Evolutionary conservation across 2,329 filamentous ascomycete species (phyloP), one percentile per base, ranked within the genome.

Genomic region (Teratosphaeria nubilosa): DNA sequence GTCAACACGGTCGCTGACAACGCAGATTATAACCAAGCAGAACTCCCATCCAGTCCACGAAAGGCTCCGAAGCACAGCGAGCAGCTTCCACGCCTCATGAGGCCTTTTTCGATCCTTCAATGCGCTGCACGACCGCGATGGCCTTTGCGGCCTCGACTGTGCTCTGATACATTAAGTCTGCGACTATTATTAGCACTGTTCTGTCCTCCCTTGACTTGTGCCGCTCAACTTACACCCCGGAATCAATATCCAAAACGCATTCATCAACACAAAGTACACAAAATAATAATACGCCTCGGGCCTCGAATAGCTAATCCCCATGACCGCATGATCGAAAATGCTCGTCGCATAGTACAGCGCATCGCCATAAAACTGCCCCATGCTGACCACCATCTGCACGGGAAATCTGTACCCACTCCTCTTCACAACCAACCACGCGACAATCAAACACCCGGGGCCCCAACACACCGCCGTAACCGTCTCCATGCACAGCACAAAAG

Each of bases 401-500:
- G 83, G 77, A 69, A 84, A 79, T 60, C 83, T 80, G 59, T 84
- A 73, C 14, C 82, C 78, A 66, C 82, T 78, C 57, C 80, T 75
- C 22, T 70, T 73, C 56, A 79, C 75, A 66, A 84, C 82, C 64
- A 82, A 66, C 57, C 75, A 78, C 30, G 81, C 83, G 41, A 82
- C 78, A 58, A 79, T 57, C 66, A 84, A 80, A 61, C 81, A 85
- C 7, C 84, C 73, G 2, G 84, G 83, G 4, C 84, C 84, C 84
- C 83, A 86, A 65, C 77, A 74, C 75, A 91, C 87, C 50, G 85
- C 85, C 1, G 91, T 95, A 62, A 95, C 83, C 20, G 81, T 84
- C 78, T 96, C 91, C 72, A 95, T 86, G 71, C 88, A 91, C n/a
- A 95, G 77, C 65, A 94, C 90, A 67, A 95, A 91, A 1, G 86